Evolutionary conservation across 805 yeast genomes (phyloP).

Genomic region (Lipomyces starkeyi): DNA sequence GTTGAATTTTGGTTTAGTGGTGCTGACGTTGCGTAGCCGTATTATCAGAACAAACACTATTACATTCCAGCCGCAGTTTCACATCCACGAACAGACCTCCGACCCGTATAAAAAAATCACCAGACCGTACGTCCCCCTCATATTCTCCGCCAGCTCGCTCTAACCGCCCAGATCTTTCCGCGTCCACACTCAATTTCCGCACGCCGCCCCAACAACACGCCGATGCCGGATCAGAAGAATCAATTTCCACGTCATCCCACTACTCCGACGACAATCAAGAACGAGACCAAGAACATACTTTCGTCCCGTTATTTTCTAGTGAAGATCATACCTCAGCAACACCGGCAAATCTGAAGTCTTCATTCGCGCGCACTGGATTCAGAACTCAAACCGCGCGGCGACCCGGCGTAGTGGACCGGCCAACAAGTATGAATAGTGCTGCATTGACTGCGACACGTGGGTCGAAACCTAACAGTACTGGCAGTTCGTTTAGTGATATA

Average conservation of each 20-base stretch:
- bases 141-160: not conserved
- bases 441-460: constrained; percentile 8
- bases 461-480: constrained; percentile 22
- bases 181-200: constrained; percentile 14
- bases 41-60: not conserved
- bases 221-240: not conserved
- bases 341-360: constrained; percentile 3
- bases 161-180: constrained; percentile 10
- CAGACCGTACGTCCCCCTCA: not conserved
- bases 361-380: not conserved
- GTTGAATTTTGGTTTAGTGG: not conserved
- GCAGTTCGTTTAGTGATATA: constrained; percentile 34
- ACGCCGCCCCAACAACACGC: not conserved
- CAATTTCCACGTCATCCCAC: constrained; percentile 7
- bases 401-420: not conserved
- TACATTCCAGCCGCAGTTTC: not conserved
- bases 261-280: constrained; percentile 14
- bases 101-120: not conserved
- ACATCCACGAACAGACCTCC: not conserved
- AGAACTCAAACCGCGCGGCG: constrained; percentile 3
- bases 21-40: not conserved
- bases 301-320: constrained; percentile 8
- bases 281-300: not conserved
- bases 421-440: not conserved
- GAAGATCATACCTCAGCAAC: constrained; percentile 1